A percentile compares a stretch with the other conserved stretches of the same genome.
These are phyloP conservation scores for Cylindrotheca closterium DNA, from an alignment of 108 stramenopile species.

Conservation along the genomic window DNA sequence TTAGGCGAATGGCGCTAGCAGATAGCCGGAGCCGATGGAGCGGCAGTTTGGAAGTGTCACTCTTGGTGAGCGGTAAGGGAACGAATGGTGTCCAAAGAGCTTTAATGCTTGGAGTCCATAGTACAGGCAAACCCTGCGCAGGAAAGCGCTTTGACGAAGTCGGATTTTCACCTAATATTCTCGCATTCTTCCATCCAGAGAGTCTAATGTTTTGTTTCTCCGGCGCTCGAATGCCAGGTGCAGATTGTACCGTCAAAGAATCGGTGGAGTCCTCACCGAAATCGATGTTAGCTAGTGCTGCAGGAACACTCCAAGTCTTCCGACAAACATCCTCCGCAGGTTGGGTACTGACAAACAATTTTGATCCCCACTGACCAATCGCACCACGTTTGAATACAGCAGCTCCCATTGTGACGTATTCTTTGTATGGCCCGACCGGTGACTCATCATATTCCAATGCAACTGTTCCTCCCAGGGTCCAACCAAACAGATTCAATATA, in stretches of 20 bases:
- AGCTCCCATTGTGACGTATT: slow-evolving; percentile 52
- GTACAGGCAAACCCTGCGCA: slow-evolving; percentile 26
- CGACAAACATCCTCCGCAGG: slow-evolving; percentile 50
- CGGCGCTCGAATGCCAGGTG: slow-evolving; percentile 4
- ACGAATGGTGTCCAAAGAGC: slow-evolving; percentile 52
- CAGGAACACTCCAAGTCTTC: slow-evolving; percentile 51
- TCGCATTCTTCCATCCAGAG: slow-evolving; percentile 44
- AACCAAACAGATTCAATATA: slow-evolving; percentile 47
- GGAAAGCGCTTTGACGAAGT: background rate
- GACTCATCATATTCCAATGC: slow-evolving; percentile 54
- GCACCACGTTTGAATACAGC: slow-evolving; percentile 24
- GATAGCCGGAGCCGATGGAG: slow-evolving; percentile 50
- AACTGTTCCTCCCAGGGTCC: slow-evolving; percentile 49
- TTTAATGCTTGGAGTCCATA: slow-evolving; percentile 64
- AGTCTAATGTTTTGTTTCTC: slow-evolving; percentile 24
- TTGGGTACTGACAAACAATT: slow-evolving; percentile 47
- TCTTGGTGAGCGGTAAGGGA: background rate
- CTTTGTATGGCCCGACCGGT: slow-evolving; percentile 59
- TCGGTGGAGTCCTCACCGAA: slow-evolving; percentile 15
- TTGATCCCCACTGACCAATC: slow-evolving; percentile 56
- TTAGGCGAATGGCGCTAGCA: slow-evolving; percentile 43
- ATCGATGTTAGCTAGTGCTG: slow-evolving; percentile 43
- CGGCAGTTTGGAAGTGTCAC: slow-evolving; percentile 16
- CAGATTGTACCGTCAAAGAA: background rate
- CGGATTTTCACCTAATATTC: slow-evolving; percentile 13